phyloP scores from a whole-genome alignment of 2,329 filamentous ascomycete genomes.

The Mycocentrospora acerina region DNA sequence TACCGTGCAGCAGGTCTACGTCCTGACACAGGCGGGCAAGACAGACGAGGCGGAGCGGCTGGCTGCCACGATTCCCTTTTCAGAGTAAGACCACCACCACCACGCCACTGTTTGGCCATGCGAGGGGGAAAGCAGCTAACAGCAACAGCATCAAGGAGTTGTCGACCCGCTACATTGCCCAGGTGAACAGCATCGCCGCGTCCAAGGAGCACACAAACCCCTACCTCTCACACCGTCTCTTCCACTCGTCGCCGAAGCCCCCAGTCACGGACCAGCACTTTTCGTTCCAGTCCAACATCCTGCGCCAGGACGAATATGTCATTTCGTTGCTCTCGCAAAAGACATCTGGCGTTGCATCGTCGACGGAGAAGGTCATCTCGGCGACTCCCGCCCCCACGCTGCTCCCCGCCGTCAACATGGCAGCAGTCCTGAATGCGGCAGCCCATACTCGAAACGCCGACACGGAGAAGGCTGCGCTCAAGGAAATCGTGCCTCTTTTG shows the following conservation, averaged over 20 bases:
- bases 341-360: constrained; percentile 62
- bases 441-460: constrained; percentile 66
- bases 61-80: constrained; percentile 61
- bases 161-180: constrained; percentile 65
- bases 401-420: constrained; percentile 54
- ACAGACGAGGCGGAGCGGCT: constrained; percentile 65
- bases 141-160: constrained; percentile 62
- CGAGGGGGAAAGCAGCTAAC: too few relatives aligned
- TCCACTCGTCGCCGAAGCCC: constrained; percentile 56
- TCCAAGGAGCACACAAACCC: constrained; percentile 59
- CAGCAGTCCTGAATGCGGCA: constrained; percentile 70
- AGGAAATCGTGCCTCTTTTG: constrained; percentile 67
- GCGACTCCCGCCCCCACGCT: constrained; percentile 49
- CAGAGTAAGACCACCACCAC: constrained; percentile 53
- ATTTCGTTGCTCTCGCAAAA: constrained; percentile 69
- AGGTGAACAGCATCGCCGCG: constrained; percentile 63
- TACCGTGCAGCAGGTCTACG: constrained; percentile 73
- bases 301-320: constrained; percentile 64
- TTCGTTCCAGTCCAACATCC: constrained; percentile 64
- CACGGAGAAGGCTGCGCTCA: constrained; percentile 66
- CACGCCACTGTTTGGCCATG: background rate
- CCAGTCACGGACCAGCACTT: constrained; percentile 67
- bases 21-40: constrained; percentile 67
- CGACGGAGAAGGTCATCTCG: constrained; percentile 54
- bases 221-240: constrained; percentile 65